These are phyloP conservation scores for Hymenoscyphus infarciens DNA, from an alignment of 2,329 filamentous ascomycete genomes.

Conservation along the genomic window DNA sequence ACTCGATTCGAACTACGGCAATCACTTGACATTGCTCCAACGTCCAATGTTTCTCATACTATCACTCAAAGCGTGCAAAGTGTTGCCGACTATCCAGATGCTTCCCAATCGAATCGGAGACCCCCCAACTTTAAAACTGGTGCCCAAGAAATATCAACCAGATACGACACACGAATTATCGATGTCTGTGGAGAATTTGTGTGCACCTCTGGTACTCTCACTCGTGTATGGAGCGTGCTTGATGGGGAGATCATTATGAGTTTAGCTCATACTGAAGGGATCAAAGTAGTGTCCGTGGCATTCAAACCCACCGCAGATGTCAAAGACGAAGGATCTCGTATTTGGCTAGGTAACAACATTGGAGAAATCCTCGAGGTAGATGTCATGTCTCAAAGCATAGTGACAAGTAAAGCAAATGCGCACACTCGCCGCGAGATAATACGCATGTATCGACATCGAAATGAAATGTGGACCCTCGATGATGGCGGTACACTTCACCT, in stretches of 20 bases:
- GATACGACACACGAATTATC: constrained; percentile 82
- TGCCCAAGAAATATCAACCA: constrained; percentile 72
- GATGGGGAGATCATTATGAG: constrained; percentile 81
- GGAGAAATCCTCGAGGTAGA: constrained; percentile 91
- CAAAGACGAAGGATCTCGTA: constrained; percentile 71
- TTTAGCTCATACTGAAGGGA: constrained; percentile 77
- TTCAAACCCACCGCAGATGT: constrained; percentile 82
- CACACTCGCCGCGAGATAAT: constrained; percentile 78
- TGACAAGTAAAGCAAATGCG: constrained; percentile 64
- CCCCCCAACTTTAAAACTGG: constrained; percentile 72
- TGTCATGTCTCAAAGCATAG: constrained; percentile 66
- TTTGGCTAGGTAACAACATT: constrained; percentile 88
- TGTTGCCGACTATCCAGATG: constrained; percentile 68
- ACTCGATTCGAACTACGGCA: constrained; percentile 16
- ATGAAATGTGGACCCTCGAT: constrained; percentile 92
- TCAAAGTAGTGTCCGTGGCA: constrained; percentile 74
- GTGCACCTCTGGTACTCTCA: constrained; percentile 82
- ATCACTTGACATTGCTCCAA: constrained; percentile 18
- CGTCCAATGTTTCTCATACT: constrained; percentile 7
- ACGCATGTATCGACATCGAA: constrained; percentile 80
- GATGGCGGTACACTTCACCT: constrained; percentile 82
- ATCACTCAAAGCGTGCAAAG: constrained; percentile 22
- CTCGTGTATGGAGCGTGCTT: constrained; percentile 80
- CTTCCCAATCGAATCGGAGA: constrained; percentile 77
- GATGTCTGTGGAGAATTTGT: constrained; percentile 85